Base-by-base conservation (phyloP, 306 rosid genomes). In the Adenanthera pavonina region DNA sequence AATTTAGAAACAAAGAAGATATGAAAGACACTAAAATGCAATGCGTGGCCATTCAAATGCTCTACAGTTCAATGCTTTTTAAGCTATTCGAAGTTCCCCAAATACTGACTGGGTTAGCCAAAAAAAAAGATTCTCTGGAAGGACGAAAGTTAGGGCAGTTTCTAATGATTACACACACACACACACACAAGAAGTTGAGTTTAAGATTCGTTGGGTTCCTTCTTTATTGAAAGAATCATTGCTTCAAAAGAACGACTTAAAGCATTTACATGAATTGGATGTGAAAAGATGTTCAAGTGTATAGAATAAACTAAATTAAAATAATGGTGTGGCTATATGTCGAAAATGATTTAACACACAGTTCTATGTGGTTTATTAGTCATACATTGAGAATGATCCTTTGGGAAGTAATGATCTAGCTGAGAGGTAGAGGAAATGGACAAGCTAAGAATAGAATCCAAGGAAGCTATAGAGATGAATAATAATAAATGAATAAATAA, bases 381-480 rank as follows among this genome's bases (percentile, higher is more conserved):
- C 78, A 76, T 69, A 25, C 62, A 70, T 41, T 76, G 80, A 81
- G 86, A 83, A 76, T 85, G 84, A 80, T 87, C 30, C 69, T 76
- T 76, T 76, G 80, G 69, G 82, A 76, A 84, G 57, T 74, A 67
- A 16, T 77, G 74, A 82, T 61, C 56, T 53, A 80, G 36, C 56
- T 56, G 59, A 72, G 75, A 41, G 13, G 69, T 56, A 59, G 77
- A 81, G 80, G 85, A 84, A 87, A 19, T 64, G 43, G 82, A 84
- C 88, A 87, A 82, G 77, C 71, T 70, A 81, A 64, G 84, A 87
- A 84, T 87, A 87, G 87, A 87, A 86, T 91, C 91, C 91, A 79
- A 87, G 85, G 86, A 83, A 83, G 65, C 65, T 70, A 59, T 44
- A 79, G 41, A 52, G 36, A 43, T 43, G 19, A 5, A 8, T 15